phyloP scores from a whole-genome alignment of 768 basidiomycete species.

The Pholiota microspora region DNA sequence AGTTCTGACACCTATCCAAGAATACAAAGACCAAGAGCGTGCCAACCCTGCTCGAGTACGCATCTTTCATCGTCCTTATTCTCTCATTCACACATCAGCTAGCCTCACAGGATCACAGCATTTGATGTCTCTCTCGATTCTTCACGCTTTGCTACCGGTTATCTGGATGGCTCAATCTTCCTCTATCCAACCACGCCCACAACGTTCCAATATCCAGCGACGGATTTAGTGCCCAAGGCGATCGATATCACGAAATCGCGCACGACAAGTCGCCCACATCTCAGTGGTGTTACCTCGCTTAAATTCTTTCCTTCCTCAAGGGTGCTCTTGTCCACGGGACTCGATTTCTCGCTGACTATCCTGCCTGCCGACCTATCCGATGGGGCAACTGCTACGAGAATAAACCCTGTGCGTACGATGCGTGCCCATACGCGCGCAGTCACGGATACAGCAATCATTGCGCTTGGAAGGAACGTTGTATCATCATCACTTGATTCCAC shows the following conservation, averaged over 20 bases:
- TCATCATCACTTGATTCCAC: conserved; percentile 70
- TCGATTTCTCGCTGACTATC: conserved; percentile 66
- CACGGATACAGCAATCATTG: conserved; percentile 62
- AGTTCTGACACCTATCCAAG: conserved; percentile 48
- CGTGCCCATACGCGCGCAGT: conserved; percentile 65
- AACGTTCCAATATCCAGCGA: conserved; percentile 14
- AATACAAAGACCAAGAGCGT: conserved; percentile 46
- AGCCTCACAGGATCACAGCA: conserved; percentile 58
- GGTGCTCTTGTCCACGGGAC: conserved; percentile 67
- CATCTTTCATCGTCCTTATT: conserved; percentile 1
- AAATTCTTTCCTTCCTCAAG: conserved; percentile 70
- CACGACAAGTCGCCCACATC: conserved; percentile 39
- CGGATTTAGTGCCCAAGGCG: conserved; percentile 14
- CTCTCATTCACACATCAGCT: conserved; percentile 9
- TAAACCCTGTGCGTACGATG: conserved; percentile 57
- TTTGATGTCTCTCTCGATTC: conserved; percentile 63
- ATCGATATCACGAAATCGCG: conserved; percentile 28
- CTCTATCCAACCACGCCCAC: conserved; percentile 41
- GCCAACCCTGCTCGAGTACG: conserved; percentile 40
- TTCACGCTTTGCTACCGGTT: conserved; percentile 57
- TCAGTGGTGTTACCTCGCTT: conserved; percentile 53
- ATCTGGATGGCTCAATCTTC: conserved; percentile 56
- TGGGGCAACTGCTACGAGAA: conserved; percentile 25
- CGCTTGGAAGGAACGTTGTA: conserved; percentile 63
- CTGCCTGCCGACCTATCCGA: conserved; percentile 54